Evolutionary conservation across 176 grass and related monocot genomes (phyloP).

Genomic region (Oryza brachyantha): DNA sequence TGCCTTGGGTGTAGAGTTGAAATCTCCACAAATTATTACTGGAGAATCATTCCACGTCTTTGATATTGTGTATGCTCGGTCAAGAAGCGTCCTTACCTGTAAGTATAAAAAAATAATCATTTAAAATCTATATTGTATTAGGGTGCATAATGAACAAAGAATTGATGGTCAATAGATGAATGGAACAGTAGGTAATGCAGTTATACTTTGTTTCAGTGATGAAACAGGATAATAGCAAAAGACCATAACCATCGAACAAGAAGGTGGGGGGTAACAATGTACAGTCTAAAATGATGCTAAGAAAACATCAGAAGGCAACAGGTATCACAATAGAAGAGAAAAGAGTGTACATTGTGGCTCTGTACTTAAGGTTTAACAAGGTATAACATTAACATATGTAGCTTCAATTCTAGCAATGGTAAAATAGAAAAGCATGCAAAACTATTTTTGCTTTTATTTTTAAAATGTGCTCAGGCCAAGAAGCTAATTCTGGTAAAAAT

Average conservation of each 20-base stretch:
- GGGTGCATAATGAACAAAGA: background rate
- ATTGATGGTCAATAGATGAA: slow-evolving; percentile 19
- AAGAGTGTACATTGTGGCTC: background rate
- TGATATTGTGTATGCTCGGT: slow-evolving; percentile 67
- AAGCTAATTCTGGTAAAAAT: background rate
- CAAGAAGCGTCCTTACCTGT: slow-evolving; percentile 88
- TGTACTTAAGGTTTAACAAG: background rate
- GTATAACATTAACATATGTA: slow-evolving; percentile 1
- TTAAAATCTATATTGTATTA: slow-evolving; percentile 3
- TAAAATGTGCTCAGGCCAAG: slow-evolving; percentile 12
- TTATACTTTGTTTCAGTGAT: slow-evolving; percentile 8
- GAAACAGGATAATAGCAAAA: background rate
- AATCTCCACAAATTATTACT: slow-evolving; percentile 96
- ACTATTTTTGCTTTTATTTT: background rate
- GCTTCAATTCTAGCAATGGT: background rate
- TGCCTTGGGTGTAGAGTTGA: slow-evolving; percentile 87
- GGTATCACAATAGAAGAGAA: background rate
- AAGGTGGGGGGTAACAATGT: background rate
- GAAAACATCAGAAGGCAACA: slow-evolving; percentile 13
- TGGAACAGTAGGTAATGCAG: slow-evolving; percentile 21
- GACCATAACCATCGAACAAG: background rate
- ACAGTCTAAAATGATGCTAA: background rate
- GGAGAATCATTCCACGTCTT: slow-evolving; percentile 84
- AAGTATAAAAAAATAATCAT: slow-evolving; percentile 29
- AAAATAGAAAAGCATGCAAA: slow-evolving; percentile 5